Evolutionary conservation across 352 stramenopile species (phyloP).

Genomic region (Phytophthora tentaculata): DNA sequence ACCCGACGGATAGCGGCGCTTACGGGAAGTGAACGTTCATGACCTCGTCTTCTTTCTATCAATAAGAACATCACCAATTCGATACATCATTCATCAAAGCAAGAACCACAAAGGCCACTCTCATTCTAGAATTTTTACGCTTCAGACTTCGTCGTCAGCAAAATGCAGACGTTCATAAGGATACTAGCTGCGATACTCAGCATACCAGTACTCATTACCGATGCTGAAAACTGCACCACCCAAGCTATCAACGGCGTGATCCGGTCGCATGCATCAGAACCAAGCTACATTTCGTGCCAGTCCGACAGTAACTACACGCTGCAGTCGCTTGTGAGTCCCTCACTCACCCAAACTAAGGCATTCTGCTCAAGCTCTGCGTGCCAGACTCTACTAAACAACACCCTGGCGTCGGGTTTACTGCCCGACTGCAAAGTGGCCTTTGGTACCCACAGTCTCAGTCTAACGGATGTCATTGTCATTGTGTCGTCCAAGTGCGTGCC

Average conservation of each 20-base stretch:
- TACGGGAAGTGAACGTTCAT: too few species aligned
- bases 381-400: constrained; percentile 23
- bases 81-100: background rate
- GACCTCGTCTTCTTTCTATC: background rate
- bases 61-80: background rate
- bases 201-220: background rate
- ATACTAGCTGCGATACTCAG: constrained; percentile 11
- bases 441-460: constrained; percentile 10
- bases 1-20: too few species aligned
- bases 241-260: constrained; percentile 5
- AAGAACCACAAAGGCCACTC: too few species aligned
- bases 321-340: constrained; percentile 9
- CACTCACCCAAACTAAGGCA: constrained; percentile 8
- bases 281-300: constrained; percentile 23
- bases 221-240: constrained; percentile 25
- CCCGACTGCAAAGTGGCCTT: constrained; percentile 27
- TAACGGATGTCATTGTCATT: constrained; percentile 11
- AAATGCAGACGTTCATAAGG: constrained; percentile 6
- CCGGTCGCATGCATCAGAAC: constrained; percentile 6
- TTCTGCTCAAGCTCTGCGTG: constrained; percentile 35
- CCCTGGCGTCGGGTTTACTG: constrained; percentile 7
- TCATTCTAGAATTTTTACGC: constrained; percentile 5
- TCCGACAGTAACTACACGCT: constrained; percentile 34
- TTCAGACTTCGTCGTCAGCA: too few species aligned
- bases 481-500: constrained; percentile 6